These are phyloP conservation scores for Bipolaris oryzae DNA, from an alignment of 2,329 filamentous ascomycete species.

Conservation along the genomic window DNA sequence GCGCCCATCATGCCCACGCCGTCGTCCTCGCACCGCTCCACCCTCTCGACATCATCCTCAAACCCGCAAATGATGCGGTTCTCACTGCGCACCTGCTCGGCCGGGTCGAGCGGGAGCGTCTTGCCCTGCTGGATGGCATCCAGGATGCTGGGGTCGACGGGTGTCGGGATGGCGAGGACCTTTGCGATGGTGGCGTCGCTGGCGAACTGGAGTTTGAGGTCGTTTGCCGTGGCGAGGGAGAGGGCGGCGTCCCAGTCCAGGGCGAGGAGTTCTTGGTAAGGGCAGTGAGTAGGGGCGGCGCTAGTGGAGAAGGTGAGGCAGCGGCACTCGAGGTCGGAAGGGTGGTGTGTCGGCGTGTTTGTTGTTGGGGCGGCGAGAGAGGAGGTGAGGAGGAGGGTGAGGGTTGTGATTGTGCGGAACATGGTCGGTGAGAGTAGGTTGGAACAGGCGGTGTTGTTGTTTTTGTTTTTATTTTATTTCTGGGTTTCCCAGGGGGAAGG, in stretches of 20 bases:
- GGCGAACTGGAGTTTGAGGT: slow-evolving; percentile 35
- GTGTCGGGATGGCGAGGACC: slow-evolving; percentile 26
- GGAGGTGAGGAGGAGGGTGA: slow-evolving; percentile 8
- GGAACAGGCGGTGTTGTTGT: too few relatives aligned
- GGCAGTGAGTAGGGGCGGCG: slow-evolving; percentile 27
- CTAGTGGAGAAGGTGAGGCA: slow-evolving; percentile 33
- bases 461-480: too few relatives aligned
- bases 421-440: too few relatives aligned
- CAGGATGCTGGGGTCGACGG: slow-evolving; percentile 29
- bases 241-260: slow-evolving; percentile 34
- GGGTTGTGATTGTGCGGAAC: too few relatives aligned
- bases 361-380: slow-evolving; percentile 21
- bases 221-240: slow-evolving; percentile 27
- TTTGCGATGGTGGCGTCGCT: slow-evolving; percentile 25
- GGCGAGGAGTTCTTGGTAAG: slow-evolving; percentile 25
- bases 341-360: slow-evolving; percentile 7
- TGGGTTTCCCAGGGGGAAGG: too few relatives aligned
- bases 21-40: slow-evolving; percentile 1
- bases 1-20: slow-evolving; percentile 6
- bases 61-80: slow-evolving; percentile 36
- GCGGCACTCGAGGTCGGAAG: slow-evolving; percentile 33
- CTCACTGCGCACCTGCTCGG: slow-evolving; percentile 16
- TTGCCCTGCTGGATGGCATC: slow-evolving; percentile 17
- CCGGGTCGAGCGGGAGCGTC: slow-evolving; percentile 12
- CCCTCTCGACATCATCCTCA: slow-evolving; percentile 28